Evolutionary conservation across 208 protist species (phyloP), one percentile per base, ranked within the genome.

Genomic region (Eutreptiella sp.): DNA sequence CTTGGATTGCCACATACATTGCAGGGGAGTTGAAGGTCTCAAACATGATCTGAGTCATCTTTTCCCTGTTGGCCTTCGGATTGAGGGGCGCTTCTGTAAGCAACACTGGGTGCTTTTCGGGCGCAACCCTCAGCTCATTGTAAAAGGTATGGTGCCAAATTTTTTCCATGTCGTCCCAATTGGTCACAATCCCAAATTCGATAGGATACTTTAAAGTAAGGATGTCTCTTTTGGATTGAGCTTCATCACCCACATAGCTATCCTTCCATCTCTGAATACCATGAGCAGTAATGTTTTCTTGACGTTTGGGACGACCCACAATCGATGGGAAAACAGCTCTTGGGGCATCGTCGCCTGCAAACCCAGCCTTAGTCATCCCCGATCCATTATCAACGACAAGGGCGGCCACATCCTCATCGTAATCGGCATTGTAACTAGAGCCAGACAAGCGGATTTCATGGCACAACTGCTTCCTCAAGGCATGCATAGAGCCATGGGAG

Each of bases 111-210:
- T 98, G 94, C 52, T 97, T 88, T 63, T 97, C 89, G n/a, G 96
- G 92, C 46, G 82, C 90, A 16, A 98, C 87, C 43, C 92, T 85
- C 26, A 99, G 82, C 76, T 98, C 91, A 68, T 97, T 97, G 78
- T 96, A 96, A 74, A 98, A 99, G 54, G 92, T 97, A 70, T 99
- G 93, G 67, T 97, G 85, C 94, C 93, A 98, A 52, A 96, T 90
- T 72, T 93, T 93, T 77, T 97, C 90, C 88, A 97, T 97, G 71
- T 97, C 90, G 57, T 97, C 93, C 94, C 93, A 98, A 78, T 98
- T 97, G 60, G 88, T 96, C 21, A 98, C 88, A 54, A 96, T 93
- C 38, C 92, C 89, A 61, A 92, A 85, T 70, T 92, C 87, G 47
- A 96, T 95, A 38, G 91, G 91, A 68, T 96, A 94, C 67, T 91